Evolutionary conservation across 345 rosid species (phyloP).

Genomic region (Carallia brachiata): DNA sequence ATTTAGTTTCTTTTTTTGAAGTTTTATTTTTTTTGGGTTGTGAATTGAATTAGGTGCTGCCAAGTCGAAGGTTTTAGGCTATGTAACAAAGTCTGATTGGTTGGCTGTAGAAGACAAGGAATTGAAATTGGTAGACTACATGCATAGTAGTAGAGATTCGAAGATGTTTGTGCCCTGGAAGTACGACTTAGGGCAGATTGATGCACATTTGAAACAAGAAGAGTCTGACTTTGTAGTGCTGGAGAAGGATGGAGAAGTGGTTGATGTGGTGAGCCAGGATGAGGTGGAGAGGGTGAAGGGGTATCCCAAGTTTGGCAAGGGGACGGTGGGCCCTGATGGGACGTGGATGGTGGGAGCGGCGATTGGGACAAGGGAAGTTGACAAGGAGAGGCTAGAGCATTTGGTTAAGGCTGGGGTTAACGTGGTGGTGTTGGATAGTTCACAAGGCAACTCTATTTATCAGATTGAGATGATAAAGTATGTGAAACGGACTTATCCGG

Average conservation of each 20-base stretch:
- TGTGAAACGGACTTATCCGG: slow-evolving; percentile 59
- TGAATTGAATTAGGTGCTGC: slow-evolving; percentile 33
- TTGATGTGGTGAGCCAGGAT: slow-evolving; percentile 61
- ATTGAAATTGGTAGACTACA: slow-evolving; percentile 51
- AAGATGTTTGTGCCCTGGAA: slow-evolving; percentile 49
- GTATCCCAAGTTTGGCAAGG: slow-evolving; percentile 63
- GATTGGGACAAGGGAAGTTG: slow-evolving; percentile 72
- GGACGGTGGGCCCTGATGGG: slow-evolving; percentile 68
- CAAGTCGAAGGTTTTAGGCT: slow-evolving; percentile 54
- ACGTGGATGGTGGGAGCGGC: slow-evolving; percentile 96
- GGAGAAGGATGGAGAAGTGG: slow-evolving; percentile 54
- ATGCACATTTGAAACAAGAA: slow-evolving; percentile 39
- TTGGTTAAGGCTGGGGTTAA: slow-evolving; percentile 68
- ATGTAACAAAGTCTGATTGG: slow-evolving; percentile 61
- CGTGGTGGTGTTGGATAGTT: slow-evolving; percentile 78
- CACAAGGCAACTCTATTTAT: slow-evolving; percentile 87
- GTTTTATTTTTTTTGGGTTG: slow-evolving; percentile 32
- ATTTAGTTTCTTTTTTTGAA: slow-evolving; percentile 13
- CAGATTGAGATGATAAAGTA: slow-evolving; percentile 88
- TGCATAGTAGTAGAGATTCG: slow-evolving; percentile 43
- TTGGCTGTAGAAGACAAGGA: slow-evolving; percentile 44
- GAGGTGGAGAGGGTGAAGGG: slow-evolving; percentile 74
- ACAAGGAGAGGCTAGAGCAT: slow-evolving; percentile 76
- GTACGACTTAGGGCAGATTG: slow-evolving; percentile 54
- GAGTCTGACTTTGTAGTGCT: slow-evolving; percentile 50